Conservation (phyloP, 2,329 filamentous ascomycete species). For the Pyrenochaeta sp. region DNA sequence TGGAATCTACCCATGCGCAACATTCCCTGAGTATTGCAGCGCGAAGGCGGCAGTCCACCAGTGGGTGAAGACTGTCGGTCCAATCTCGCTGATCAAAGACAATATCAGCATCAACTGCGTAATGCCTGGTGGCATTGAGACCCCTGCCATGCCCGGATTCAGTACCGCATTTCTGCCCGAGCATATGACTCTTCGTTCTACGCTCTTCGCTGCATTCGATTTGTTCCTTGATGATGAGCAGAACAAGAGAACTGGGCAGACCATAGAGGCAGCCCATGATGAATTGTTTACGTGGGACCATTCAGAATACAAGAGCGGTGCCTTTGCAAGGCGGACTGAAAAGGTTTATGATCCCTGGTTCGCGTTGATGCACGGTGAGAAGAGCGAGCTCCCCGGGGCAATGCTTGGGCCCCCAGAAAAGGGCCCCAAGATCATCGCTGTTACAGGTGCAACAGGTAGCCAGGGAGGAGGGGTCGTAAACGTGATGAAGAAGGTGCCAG, state of each 20-base stretch:
- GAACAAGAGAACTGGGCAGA: conserved; percentile 49
- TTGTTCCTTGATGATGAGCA: conserved; percentile 53
- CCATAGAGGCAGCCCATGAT: conserved; percentile 54
- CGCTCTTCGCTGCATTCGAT: conserved; percentile 55
- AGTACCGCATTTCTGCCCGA: conserved; percentile 28
- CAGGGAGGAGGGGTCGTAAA: conserved; percentile 37
- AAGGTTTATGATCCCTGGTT: conserved; percentile 60
- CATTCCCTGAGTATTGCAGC: conserved; percentile 60
- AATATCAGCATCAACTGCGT: conserved; percentile 59
- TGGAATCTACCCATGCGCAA: conserved; percentile 53
- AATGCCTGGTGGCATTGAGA: conserved; percentile 57
- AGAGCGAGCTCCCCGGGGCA: conserved; percentile 51
- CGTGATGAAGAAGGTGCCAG: conserved; percentile 28
- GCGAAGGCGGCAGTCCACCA: conserved; percentile 56
- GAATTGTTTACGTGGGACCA: conserved; percentile 45
- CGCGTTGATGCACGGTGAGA: conserved; percentile 53
- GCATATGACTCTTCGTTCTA: conserved; percentile 50
- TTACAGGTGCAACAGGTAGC: conserved; percentile 38
- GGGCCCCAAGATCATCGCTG: conserved; percentile 29
- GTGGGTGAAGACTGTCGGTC: conserved; percentile 35
- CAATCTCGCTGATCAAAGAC: conserved; percentile 47
- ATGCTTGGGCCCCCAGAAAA: conserved; percentile 30
- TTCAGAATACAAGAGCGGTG: conserved; percentile 51
- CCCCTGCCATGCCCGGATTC: conserved; percentile 50
- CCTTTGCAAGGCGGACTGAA: conserved; percentile 50